These are phyloP conservation scores for Pseudocohnilembus persalinus DNA, from an alignment of 169 alveolate species.

Conservation along the genomic window DNA sequence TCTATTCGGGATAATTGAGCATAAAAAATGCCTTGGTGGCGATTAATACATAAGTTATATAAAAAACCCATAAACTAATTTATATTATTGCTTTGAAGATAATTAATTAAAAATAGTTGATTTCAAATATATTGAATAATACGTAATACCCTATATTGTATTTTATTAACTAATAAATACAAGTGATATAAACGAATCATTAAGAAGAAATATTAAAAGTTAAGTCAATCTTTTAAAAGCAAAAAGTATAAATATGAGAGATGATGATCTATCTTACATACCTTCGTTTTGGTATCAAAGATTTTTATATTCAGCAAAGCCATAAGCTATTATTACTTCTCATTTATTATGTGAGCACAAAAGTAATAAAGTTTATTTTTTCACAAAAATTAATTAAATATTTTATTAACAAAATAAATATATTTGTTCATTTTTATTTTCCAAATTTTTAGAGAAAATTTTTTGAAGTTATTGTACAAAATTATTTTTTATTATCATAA, in stretches of 20 bases:
- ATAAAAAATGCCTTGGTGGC: conserved; percentile 3
- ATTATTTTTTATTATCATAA: too few species aligned
- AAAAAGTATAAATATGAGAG: neutral
- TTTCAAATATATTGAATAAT: neutral
- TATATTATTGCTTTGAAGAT: conserved; percentile 3
- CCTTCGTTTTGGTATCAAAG: conserved; percentile 32
- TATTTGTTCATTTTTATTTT: too few species aligned
- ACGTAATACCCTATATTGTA: conserved; percentile 2
- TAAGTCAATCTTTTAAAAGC: neutral
- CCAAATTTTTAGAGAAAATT: too few species aligned
- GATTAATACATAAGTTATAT: conserved; percentile 3
- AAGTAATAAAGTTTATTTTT: too few species aligned
- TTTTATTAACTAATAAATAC: conserved; percentile 16
- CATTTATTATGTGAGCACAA: conserved; percentile 14
- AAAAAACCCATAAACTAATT: neutral
- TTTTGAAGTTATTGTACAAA: too few species aligned
- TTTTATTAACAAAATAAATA: too few species aligned
- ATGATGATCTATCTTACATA: neutral
- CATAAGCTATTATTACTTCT: neutral
- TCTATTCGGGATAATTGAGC: conserved; percentile 3
- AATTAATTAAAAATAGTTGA: conserved; percentile 1
- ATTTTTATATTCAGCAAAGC: conserved; percentile 1
- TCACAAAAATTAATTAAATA: too few species aligned
- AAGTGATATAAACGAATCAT: conserved; percentile 1
- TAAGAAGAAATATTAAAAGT: conserved; percentile 17